Percentiles rank a stretch among this genome's conserved stretches.
Conservation (phyloP, 179 eudicot species). For the Heliamphora pulchella region DNA sequence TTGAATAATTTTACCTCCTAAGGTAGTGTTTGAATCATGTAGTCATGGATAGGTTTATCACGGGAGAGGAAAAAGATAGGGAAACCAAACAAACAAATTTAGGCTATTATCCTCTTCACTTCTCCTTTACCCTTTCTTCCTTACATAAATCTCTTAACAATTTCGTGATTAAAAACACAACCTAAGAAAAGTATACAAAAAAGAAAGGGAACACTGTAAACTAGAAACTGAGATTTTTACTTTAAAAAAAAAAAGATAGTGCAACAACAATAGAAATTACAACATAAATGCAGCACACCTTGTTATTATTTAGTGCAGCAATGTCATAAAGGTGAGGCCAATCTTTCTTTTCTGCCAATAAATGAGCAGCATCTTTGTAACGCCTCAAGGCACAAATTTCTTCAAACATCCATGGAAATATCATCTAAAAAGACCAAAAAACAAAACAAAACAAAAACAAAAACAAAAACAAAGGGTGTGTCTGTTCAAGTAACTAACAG, state of each 20-base stretch:
- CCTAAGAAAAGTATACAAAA: neutral
- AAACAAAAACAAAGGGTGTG: neutral
- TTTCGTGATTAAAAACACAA: too few relatives aligned
- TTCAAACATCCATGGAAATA: constrained; percentile 94
- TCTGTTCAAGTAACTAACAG: neutral
- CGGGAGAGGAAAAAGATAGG: too few relatives aligned
- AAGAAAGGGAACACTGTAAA: neutral
- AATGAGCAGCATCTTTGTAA: constrained; percentile 61
- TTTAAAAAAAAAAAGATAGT: neutral
- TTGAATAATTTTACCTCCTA: neutral
- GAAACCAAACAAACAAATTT: too few relatives aligned
- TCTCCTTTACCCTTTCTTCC: too few relatives aligned
- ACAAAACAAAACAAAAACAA: constrained; percentile 14
- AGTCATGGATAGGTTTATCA: too few relatives aligned
- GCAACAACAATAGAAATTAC: neutral
- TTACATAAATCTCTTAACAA: too few relatives aligned
- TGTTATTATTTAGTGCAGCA: constrained; percentile 46
- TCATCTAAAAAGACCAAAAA: constrained; percentile 47
- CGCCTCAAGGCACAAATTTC: constrained; percentile 62
- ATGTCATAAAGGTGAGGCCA: constrained; percentile 85
- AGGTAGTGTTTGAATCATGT: neutral
- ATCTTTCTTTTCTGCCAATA: constrained; percentile 67
- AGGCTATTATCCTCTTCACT: too few relatives aligned
- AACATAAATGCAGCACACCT: constrained; percentile 34
- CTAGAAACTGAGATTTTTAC: neutral